phyloP scores from a whole-genome alignment of 371 early-diverging fungal species.

The Cokeromyces recurvatus region DNA sequence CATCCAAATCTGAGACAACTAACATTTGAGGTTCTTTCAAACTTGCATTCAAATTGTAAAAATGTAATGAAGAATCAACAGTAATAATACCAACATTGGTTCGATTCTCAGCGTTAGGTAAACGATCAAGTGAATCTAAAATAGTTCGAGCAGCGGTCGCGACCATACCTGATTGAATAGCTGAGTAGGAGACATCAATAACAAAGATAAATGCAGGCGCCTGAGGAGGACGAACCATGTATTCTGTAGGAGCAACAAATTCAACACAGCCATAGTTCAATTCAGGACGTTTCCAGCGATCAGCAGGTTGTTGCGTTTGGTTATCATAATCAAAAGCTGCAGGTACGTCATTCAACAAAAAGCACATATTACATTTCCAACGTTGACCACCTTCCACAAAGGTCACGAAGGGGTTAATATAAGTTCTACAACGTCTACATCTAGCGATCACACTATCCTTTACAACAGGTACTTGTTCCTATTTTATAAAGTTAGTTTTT shows the following conservation, averaged over 20 bases:
- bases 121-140: slow-evolving; percentile 73
- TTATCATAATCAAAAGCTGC: slow-evolving; percentile 87
- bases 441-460: slow-evolving; percentile 84
- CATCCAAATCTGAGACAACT: slow-evolving; percentile 88
- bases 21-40: slow-evolving; percentile 87
- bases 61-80: slow-evolving; percentile 86
- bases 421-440: slow-evolving; percentile 93
- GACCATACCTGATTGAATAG: slow-evolving; percentile 75
- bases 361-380: slow-evolving; percentile 97
- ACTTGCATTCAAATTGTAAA: slow-evolving; percentile 71
- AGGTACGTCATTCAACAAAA: slow-evolving; percentile 86
- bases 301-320: slow-evolving; percentile 71
- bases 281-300: slow-evolving; percentile 86
- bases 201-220: slow-evolving; percentile 91
- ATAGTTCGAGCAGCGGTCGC: slow-evolving; percentile 78
- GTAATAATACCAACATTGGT: slow-evolving; percentile 88
- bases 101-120: slow-evolving; percentile 88
- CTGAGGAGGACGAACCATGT: slow-evolving; percentile 82
- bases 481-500: no score
- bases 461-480: slow-evolving; percentile 80
- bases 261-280: slow-evolving; percentile 88
- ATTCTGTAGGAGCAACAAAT: slow-evolving; percentile 80
- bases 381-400: slow-evolving; percentile 91
- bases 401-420: slow-evolving; percentile 93
- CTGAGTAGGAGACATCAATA: slow-evolving; percentile 87